These are phyloP conservation scores for Leccinum subspadiceum DNA, from an alignment of 1,284 basidiomycete species.

Conservation along the genomic window DNA sequence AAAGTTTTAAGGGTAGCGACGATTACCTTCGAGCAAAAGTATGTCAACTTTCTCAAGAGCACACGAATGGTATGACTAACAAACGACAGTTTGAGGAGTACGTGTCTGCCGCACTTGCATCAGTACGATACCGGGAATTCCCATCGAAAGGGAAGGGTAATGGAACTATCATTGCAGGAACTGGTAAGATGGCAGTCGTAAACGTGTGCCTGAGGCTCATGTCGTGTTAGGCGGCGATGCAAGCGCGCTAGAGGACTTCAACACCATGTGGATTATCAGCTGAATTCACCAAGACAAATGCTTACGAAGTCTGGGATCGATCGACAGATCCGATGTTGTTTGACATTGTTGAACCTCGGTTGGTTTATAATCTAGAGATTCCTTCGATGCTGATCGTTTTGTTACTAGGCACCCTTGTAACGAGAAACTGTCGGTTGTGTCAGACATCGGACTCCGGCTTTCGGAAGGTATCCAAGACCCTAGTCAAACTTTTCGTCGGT, in stretches of 20 bases:
- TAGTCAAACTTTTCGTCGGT: no score
- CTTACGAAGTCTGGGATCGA: slow-evolving; percentile 84
- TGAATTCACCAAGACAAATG: slow-evolving; percentile 81
- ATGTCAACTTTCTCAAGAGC: slow-evolving; percentile 4
- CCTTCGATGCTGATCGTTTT: slow-evolving; percentile 10
- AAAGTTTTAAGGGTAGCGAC: slow-evolving; percentile 86
- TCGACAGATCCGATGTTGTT: slow-evolving; percentile 88
- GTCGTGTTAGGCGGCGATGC: slow-evolving; percentile 40
- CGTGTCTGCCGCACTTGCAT: slow-evolving; percentile 74
- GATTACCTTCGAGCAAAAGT: slow-evolving; percentile 89
- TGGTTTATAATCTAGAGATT: slow-evolving; percentile 22
- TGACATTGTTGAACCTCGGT: slow-evolving; percentile 90
- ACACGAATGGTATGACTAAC: not conserved
- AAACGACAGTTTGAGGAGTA: slow-evolving; percentile 76
- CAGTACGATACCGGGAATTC: slow-evolving; percentile 87
- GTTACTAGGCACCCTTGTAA: slow-evolving; percentile 77
- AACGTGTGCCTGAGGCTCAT: not conserved
- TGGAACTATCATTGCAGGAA: slow-evolving; percentile 63
- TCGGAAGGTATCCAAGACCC: slow-evolving; percentile 80
- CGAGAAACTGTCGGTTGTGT: slow-evolving; percentile 82
- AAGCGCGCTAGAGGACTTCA: slow-evolving; percentile 70
- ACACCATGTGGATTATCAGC: slow-evolving; percentile 70
- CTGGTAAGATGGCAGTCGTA: slow-evolving; percentile 39
- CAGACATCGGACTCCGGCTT: slow-evolving; percentile 85
- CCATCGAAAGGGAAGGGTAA: slow-evolving; percentile 59